Evolutionary conservation across 805 yeast genomes (phyloP).

Genomic region (Zygotorulaspora florentina): DNA sequence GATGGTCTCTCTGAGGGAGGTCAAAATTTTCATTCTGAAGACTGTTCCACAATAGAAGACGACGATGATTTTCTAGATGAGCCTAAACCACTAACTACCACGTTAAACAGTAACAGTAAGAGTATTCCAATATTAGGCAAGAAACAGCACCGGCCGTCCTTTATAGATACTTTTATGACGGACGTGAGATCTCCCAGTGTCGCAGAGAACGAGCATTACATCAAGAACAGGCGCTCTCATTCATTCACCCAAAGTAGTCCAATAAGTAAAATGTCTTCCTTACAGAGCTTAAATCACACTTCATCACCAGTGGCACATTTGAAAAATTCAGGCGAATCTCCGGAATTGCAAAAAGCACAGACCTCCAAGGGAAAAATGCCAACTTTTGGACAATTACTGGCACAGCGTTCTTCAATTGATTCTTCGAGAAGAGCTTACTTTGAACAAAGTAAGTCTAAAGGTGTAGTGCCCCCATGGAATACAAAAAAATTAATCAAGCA

Average conservation of each 20-base stretch:
- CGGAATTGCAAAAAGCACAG: constrained; percentile 5
- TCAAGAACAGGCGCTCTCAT: constrained; percentile 7
- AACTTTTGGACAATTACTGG: constrained; percentile 5
- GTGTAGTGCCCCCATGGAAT: constrained; percentile 31
- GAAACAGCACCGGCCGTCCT: constrained; percentile 27
- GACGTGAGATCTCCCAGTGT: constrained; percentile 22
- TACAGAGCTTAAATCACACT: constrained; percentile 10
- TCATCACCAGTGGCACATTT: constrained; percentile 11
- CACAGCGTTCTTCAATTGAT: neutral
- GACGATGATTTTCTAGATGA: constrained; percentile 1
- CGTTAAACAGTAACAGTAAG: constrained; percentile 15
- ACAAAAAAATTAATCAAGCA: constrained; percentile 28
- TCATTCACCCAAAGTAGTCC: constrained; percentile 21
- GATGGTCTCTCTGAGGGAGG: neutral
- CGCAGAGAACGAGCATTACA: constrained; percentile 11
- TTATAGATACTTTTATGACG: constrained; percentile 33
- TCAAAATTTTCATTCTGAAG: constrained; percentile 2
- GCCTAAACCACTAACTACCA: constrained; percentile 5
- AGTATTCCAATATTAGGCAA: constrained; percentile 24
- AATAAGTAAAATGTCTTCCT: constrained; percentile 18
- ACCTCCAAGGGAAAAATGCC: constrained; percentile 1
- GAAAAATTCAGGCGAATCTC: constrained; percentile 6
- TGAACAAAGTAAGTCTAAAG: neutral
- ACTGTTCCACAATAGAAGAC: constrained; percentile 7
- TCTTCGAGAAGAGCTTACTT: neutral